These are phyloP conservation scores for Dillenia suffruticosa DNA, from an alignment of 164 flowering plant genomes.

Conservation along the genomic window DNA sequence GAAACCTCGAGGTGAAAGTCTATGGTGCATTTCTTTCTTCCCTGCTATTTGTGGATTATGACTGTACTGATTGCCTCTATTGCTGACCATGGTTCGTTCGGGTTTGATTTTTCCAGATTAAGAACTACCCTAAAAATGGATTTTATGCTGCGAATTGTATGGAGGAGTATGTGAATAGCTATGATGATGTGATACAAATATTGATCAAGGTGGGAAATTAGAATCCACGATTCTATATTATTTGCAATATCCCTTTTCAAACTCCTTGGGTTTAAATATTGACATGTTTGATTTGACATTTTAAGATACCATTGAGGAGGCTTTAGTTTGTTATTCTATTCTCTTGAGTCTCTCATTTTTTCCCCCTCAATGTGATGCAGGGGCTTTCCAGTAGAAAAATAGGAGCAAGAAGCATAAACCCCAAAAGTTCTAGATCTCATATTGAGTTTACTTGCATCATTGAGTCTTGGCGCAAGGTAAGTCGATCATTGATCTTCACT, in stretches of 20 bases:
- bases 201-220: conserved; percentile 68
- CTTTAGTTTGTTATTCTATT: background rate
- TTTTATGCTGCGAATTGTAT: conserved; percentile 79
- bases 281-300: background rate
- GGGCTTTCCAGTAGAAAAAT: conserved; percentile 92
- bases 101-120: conserved; percentile 46
- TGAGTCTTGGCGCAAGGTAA: conserved; percentile 98
- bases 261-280: background rate
- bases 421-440: conserved; percentile 96
- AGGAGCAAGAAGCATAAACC: conserved; percentile 82
- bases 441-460: conserved; percentile 74
- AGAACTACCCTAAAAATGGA: conserved; percentile 79
- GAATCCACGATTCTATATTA: background rate
- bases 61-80: background rate
- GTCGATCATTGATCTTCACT: background rate
- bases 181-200: conserved; percentile 80
- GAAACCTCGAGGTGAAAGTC: conserved; percentile 73
- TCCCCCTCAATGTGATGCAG: conserved; percentile 33
- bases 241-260: background rate
- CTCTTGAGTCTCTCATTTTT: background rate
- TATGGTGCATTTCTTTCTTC: background rate
- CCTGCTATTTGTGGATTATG: background rate
- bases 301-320: background rate
- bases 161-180: conserved; percentile 76
- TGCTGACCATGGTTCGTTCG: background rate